These are phyloP conservation scores for Fusarium marasasianum DNA, from an alignment of 2,329 filamentous ascomycete species.

Conservation along the genomic window DNA sequence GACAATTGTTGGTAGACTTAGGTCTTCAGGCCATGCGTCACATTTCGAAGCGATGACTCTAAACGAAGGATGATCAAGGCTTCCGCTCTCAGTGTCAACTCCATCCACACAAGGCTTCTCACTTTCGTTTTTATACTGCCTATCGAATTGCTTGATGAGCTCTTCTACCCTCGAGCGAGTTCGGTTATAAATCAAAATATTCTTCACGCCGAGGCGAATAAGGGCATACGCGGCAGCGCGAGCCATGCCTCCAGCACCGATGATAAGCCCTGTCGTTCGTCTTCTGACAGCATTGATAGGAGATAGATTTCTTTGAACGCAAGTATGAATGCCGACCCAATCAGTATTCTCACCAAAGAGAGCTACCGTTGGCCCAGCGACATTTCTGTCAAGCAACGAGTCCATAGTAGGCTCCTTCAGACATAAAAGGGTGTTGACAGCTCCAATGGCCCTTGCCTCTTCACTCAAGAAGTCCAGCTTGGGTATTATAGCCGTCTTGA, in stretches of 20 bases:
- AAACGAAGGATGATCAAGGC: not conserved
- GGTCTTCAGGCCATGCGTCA: not conserved
- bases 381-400: not conserved
- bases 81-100: not conserved
- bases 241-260: slow-evolving; percentile 8
- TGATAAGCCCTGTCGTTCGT: not conserved
- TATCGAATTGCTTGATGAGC: not conserved
- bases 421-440: not conserved
- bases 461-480: not conserved
- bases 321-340: slow-evolving; percentile 2
- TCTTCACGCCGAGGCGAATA: not conserved
- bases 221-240: not conserved
- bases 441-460: slow-evolving; percentile 1
- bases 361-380: not conserved
- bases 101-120: fast-evolving
- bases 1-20: not conserved
- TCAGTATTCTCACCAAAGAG: slow-evolving; percentile 4
- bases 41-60: not conserved
- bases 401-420: not conserved
- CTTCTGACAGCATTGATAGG: slow-evolving; percentile 7
- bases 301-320: slow-evolving; percentile 1
- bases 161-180: not conserved
- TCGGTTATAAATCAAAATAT: not conserved
- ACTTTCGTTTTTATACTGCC: fast-evolving
- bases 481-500: not conserved